Base-by-base conservation (phyloP, 2,329 filamentous ascomycete species). In the Arachnopeziza araneosa region DNA sequence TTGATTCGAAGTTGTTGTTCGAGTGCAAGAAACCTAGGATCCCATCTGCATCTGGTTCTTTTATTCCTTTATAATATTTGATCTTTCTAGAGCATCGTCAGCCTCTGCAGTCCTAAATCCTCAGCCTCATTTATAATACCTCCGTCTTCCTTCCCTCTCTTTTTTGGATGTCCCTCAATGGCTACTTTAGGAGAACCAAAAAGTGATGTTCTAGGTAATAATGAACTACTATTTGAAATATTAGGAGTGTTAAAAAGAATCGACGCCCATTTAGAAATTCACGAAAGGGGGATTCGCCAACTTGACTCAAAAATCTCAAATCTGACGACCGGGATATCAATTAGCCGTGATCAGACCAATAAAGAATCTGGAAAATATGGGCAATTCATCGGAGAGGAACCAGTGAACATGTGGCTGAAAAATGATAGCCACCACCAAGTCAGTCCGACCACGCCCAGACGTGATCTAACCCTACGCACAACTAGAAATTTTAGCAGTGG, bases 101-200 rank as follows among this genome's bases (percentile, higher is more conserved):
- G n/a, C n/a, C n/a, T n/a, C n/a, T n/a, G n/a, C n/a, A n/a, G n/a
- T n/a, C n/a, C n/a, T n/a, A n/a, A n/a, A n/a, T n/a, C n/a, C n/a
- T n/a, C 26, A 30, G 26, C 26, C 26, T 30, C 5, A 30, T 30
- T 30, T 9, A 30, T 5, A 30, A n/a, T n/a, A n/a, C n/a, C n/a
- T n/a, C n/a, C n/a, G n/a, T n/a, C n/a, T n/a, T 9, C 26, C 9
- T 9, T 30, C 26, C 26, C 4, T 30, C 26, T 30, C 4, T 30
- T 52, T 59, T 62, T 50, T 51, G 60, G 59, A 50, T 59, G 2
- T 61, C 26, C 62, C 54, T 6, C 12, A 44, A 44, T 44, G 36
- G 36, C 6, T 19, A 19, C 36, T 17, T 44, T 12, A 58, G 93
- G 93, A 3, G 96, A 91, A 49, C 93, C 97, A 22, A 49, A 52